A percentile compares a stretch with the other conserved stretches of the same genome.
Conservation (phyloP, 1,284 basidiomycete genomes). For the Hypsizygus ulmarius region DNA sequence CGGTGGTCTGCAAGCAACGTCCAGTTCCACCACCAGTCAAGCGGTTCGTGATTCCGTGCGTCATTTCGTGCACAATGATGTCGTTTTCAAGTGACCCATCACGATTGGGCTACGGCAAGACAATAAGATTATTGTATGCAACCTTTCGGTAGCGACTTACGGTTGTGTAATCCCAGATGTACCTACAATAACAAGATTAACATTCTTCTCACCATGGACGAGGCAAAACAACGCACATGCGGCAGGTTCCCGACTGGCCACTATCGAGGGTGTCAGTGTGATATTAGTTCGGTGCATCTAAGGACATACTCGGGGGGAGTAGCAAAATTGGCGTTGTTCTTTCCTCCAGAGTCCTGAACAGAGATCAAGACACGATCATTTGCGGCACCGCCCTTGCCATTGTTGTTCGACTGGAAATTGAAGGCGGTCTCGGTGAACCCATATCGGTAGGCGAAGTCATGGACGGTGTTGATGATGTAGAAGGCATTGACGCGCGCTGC, state of each 20-base stretch:
- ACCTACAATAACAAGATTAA: neutral
- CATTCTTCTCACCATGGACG: too few species aligned
- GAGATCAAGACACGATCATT: slow-evolving; percentile 38
- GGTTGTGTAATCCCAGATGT: neutral
- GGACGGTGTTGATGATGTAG: slow-evolving; percentile 47
- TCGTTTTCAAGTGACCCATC: slow-evolving; percentile 45
- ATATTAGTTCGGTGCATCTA: neutral
- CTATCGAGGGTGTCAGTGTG: neutral
- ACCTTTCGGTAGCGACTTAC: neutral
- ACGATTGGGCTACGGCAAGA: slow-evolving; percentile 26
- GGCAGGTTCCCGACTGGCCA: neutral
- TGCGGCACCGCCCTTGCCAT: slow-evolving; percentile 35
- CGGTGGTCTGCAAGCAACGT: slow-evolving; percentile 43
- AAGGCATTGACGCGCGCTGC: slow-evolving; percentile 48
- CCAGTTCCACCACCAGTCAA: slow-evolving; percentile 46
- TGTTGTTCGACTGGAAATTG: slow-evolving; percentile 44
- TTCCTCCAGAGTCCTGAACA: slow-evolving; percentile 36
- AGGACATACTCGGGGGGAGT: slow-evolving; percentile 34
- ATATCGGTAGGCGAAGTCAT: slow-evolving; percentile 43
- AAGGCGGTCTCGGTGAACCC: slow-evolving; percentile 25
- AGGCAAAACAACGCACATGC: neutral
- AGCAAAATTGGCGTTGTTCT: slow-evolving; percentile 40
- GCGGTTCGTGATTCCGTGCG: slow-evolving; percentile 44
- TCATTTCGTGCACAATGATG: slow-evolving; percentile 41
- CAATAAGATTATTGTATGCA: too few species aligned